A percentile compares a stretch with the other conserved stretches of the same genome.
These are phyloP conservation scores for Macrophomina tecta DNA, from an alignment of 2,329 filamentous ascomycete species.

Conservation along the genomic window DNA sequence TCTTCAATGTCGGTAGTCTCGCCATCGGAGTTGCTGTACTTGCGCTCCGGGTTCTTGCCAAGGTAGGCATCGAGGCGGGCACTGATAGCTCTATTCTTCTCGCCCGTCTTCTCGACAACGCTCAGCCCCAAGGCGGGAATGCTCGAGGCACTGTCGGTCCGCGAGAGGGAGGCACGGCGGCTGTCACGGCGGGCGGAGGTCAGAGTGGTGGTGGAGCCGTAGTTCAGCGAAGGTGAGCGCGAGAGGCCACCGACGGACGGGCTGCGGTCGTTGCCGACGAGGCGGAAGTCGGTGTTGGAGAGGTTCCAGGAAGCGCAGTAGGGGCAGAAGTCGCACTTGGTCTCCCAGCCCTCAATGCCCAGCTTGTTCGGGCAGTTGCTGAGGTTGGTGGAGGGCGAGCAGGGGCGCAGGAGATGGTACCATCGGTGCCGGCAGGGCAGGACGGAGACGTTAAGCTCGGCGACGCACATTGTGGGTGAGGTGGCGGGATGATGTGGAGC, in stretches of 20 bases:
- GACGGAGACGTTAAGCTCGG: slow-evolving; percentile 56
- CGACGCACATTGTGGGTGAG: slow-evolving; percentile 53
- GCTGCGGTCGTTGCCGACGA: slow-evolving; percentile 49
- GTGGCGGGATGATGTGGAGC: slow-evolving; percentile 5
- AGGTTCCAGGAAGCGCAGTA: slow-evolving; percentile 52
- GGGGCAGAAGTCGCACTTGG: slow-evolving; percentile 54
- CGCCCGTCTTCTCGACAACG: slow-evolving; percentile 36
- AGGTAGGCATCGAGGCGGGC: slow-evolving; percentile 48
- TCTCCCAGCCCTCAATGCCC: slow-evolving; percentile 57
- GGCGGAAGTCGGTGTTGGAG: slow-evolving; percentile 51
- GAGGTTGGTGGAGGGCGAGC: slow-evolving; percentile 52
- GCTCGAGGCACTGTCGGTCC: slow-evolving; percentile 45
- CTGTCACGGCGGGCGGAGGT: slow-evolving; percentile 45
- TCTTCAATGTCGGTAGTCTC: slow-evolving; percentile 38
- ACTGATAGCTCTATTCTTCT: slow-evolving; percentile 49
- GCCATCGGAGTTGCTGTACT: slow-evolving; percentile 29
- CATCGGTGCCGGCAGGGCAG: slow-evolving; percentile 56
- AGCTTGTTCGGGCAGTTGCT: slow-evolving; percentile 54
- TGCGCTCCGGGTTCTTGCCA: slow-evolving; percentile 29
- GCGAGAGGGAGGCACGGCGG: slow-evolving; percentile 44
- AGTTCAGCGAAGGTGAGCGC: slow-evolving; percentile 46
- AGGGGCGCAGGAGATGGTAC: slow-evolving; percentile 55
- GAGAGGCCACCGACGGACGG: slow-evolving; percentile 50
- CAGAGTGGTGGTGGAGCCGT: slow-evolving; percentile 32
- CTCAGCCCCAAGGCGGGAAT: slow-evolving; percentile 34